phyloP scores from a whole-genome alignment of 2,329 filamentous ascomycete species.

The Cytospora chrysosperma region DNA sequence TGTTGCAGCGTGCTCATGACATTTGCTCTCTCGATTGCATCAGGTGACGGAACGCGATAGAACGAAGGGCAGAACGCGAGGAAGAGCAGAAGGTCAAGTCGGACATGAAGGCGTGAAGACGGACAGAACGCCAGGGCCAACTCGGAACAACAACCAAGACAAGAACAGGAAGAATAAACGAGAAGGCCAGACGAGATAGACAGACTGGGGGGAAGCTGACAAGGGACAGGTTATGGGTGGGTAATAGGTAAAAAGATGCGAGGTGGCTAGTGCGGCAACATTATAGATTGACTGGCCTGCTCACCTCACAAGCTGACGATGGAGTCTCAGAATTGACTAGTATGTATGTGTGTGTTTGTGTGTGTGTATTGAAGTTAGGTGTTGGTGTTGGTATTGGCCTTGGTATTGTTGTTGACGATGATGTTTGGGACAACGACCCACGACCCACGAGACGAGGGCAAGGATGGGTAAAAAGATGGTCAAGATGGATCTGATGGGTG shows the following conservation, averaged over 20 bases:
- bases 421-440: conserved; percentile 9
- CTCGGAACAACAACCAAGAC: conserved; percentile 4
- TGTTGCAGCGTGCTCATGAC: background rate
- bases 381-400: background rate
- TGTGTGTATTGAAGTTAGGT: background rate
- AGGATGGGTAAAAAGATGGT: conserved; percentile 5
- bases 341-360: too few relatives aligned
- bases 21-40: conserved; percentile 2
- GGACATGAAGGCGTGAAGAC: conserved; percentile 2
- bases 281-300: conserved; percentile 24
- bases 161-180: conserved; percentile 24
- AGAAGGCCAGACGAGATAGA: conserved; percentile 14
- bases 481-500: conserved; percentile 13
- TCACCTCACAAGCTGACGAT: conserved; percentile 16
- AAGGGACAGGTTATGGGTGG: background rate
- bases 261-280: conserved; percentile 18
- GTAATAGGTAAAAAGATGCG: conserved; percentile 17
- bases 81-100: conserved; percentile 4
- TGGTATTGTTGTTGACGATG: conserved; percentile 5
- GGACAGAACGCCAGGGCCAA: background rate
- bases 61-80: conserved; percentile 6
- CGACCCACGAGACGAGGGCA: conserved; percentile 16
- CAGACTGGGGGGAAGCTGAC: conserved; percentile 1
- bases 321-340: background rate
- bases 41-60: conserved; percentile 3